Evolutionary conservation across 176 grass and related monocot species (phyloP).

Genomic region (Saccharum officinarum): DNA sequence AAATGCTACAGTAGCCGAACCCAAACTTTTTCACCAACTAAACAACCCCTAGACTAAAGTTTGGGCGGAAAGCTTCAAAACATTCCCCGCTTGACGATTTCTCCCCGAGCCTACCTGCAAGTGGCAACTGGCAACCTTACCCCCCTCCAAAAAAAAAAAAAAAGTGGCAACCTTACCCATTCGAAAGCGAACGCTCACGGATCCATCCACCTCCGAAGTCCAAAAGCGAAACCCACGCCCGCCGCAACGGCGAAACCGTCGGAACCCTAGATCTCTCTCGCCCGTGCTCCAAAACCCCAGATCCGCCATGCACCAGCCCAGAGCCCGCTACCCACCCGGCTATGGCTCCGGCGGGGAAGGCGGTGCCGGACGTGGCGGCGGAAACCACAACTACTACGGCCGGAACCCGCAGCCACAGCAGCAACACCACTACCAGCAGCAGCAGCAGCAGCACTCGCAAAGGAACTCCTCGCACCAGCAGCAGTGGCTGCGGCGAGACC

Average conservation of each 20-base stretch:
- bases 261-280: conserved; percentile 53
- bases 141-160: too few relatives aligned
- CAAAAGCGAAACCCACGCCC: conserved; percentile 17
- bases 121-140: too few relatives aligned
- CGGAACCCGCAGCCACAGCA: conserved; percentile 25
- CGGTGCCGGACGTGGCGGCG: background rate
- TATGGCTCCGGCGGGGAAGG: conserved; percentile 30
- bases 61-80: too few relatives aligned
- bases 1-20: too few relatives aligned
- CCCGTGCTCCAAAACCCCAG: conserved; percentile 36
- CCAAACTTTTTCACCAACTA: too few relatives aligned
- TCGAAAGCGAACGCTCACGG: conserved; percentile 7
- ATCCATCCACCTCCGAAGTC: conserved; percentile 45
- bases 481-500: conserved; percentile 50
- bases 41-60: too few relatives aligned
- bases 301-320: conserved; percentile 54
- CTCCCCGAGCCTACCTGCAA: too few relatives aligned
- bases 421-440: background rate
- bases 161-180: background rate
- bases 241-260: conserved; percentile 7
- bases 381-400: conserved; percentile 47
- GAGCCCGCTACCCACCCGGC: conserved; percentile 39
- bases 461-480: conserved; percentile 41
- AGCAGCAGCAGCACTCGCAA: conserved; percentile 27
- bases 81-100: too few relatives aligned